Evolutionary conservation across 176 grass and related monocot genomes (phyloP), one percentile per base, ranked within the genome.

Genomic region (Hsuehochloa calcarea): DNA sequence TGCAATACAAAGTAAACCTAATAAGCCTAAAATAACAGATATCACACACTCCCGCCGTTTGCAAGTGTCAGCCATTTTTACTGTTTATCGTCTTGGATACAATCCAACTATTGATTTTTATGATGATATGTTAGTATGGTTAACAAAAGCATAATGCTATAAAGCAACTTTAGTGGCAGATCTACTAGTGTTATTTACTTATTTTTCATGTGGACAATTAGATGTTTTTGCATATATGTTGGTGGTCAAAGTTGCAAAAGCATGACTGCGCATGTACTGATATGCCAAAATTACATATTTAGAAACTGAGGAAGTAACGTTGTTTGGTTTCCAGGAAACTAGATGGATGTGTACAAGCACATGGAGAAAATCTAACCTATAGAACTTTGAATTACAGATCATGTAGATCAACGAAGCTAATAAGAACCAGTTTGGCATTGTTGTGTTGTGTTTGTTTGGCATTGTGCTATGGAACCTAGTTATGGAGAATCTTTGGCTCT

Each of bases 241-340:
- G 66, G 20, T 63, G 1, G 9, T 71, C 56, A 79, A 72, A 62
- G 29, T 49, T 71, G 54, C 22, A 72, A 79, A 78, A 50, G n/a
- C 15, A 40, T 67, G 5, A 46, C 29, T 40, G 54, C 0, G 23
- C 34, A 64, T 72, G 76, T 49, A 79, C 47, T 34, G n/a, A 54
- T 64, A 46, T 75, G n/a, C 29, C 43, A 22, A 86, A 65, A 61
- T 80, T 56, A 50, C 47, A 86, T 25, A 61, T 40, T 79, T 34
- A 34, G 17, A 71, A 78, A 69, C 26, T 15, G 31, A 27, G 10
- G 16, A 79, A 35, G 54, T 56, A 49, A 39, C 45, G 16, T 87
- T 68, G 25, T 69, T 69, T 70, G 34, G 20, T 51, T 60, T 68
- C 43, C 20, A 58, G 20, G 25, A 35, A 76, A 64, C 43, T 74